Base-by-base conservation (phyloP, 192 early-diverging fungal genomes). In the Coemansia sp. region DNA sequence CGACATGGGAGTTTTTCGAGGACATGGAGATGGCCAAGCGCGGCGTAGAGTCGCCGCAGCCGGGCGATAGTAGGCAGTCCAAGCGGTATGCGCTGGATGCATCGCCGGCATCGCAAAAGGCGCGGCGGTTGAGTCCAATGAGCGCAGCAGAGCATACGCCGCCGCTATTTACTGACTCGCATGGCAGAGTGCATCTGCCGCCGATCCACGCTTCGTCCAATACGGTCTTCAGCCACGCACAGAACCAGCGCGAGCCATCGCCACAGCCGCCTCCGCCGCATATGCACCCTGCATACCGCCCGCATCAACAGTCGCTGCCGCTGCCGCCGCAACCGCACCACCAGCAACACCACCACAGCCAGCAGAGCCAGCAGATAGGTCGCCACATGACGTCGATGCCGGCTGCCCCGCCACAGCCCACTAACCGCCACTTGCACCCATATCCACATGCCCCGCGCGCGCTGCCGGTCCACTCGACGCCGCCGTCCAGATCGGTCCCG, bases 1-100 rank as follows among this genome's bases (percentile, higher is more conserved):
- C 74, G 3, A 40, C 74, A 1, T 81, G 79, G 79, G 74, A 81
- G 66, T 75, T 81, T 23, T 81, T 65, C 34, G 66, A 75, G 9
- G 79, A 75, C 15, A 75, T 81, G 79, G 65, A 70, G 10, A 23
- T 38, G n/a, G 77, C 77, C 37, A 79, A 79, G 42, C 52, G 59
- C 57, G 67, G 71, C 9, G 41, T 65, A 5, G 45, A 48, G 9
- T 48, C 45, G 22, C 45, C 45, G 7, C 45, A 48, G 45, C 45
- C 20, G 29, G 40, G 50, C n/a, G 45, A 59, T 47, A n/a, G 44
- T 30, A 13, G 58, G 55, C 47, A 22, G 42, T 4, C 22, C 59
- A 37, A 53, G 17, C 8, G 45, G 45, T 25, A 25, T 48, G 45
- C 45, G 50, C 41, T 20, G 22, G 45, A 48, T 8, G 45, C 7